These are phyloP conservation scores for Aspergillus aculeatinus DNA, from an alignment of 2,329 filamentous ascomycete genomes.

Conservation along the genomic window DNA sequence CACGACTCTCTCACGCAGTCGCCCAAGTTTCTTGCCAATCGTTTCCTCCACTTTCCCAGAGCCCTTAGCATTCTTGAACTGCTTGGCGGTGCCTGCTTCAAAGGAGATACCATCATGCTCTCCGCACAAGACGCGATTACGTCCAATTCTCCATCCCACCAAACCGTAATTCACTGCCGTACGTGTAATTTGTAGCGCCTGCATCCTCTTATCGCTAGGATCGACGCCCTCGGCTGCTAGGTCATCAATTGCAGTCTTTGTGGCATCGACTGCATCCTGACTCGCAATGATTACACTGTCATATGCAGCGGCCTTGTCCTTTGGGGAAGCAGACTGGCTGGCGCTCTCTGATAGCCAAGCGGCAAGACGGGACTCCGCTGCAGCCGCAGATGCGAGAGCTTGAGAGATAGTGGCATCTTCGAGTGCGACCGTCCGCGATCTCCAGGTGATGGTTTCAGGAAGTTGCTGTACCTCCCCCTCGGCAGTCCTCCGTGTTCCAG, in stretches of 20 bases:
- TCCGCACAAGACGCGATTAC: slow-evolving; percentile 88
- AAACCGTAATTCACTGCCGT: slow-evolving; percentile 93
- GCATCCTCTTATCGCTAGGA: slow-evolving; percentile 82
- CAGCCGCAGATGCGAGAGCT: slow-evolving; percentile 68
- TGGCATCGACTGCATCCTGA: slow-evolving; percentile 91
- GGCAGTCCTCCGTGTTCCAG: slow-evolving; percentile 47
- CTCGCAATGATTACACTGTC: slow-evolving; percentile 86
- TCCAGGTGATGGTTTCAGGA: slow-evolving; percentile 79
- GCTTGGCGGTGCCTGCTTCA: slow-evolving; percentile 45
- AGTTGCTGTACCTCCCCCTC: slow-evolving; percentile 51
- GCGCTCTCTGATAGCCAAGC: slow-evolving; percentile 46
- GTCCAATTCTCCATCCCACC: slow-evolving; percentile 90
- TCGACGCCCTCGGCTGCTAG: slow-evolving; percentile 77
- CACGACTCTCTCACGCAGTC: slow-evolving; percentile 80
- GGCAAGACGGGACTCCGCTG: slow-evolving; percentile 54
- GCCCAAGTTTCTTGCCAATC: slow-evolving; percentile 71
- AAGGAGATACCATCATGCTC: slow-evolving; percentile 70
- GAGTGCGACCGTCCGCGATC: slow-evolving; percentile 78
- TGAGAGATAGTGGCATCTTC: slow-evolving; percentile 91
- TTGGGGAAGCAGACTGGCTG: slow-evolving; percentile 42
- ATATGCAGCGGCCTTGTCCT: slow-evolving; percentile 79
- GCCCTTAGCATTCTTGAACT: slow-evolving; percentile 54
- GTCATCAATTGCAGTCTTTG: slow-evolving; percentile 90
- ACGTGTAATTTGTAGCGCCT: slow-evolving; percentile 85
- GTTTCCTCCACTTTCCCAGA: slow-evolving; percentile 62